Percentiles rank a stretch among this genome's conserved stretches.
phyloP scores from a whole-genome alignment of 2,329 filamentous ascomycete genomes.

The Epicoccum sorghinum region DNA sequence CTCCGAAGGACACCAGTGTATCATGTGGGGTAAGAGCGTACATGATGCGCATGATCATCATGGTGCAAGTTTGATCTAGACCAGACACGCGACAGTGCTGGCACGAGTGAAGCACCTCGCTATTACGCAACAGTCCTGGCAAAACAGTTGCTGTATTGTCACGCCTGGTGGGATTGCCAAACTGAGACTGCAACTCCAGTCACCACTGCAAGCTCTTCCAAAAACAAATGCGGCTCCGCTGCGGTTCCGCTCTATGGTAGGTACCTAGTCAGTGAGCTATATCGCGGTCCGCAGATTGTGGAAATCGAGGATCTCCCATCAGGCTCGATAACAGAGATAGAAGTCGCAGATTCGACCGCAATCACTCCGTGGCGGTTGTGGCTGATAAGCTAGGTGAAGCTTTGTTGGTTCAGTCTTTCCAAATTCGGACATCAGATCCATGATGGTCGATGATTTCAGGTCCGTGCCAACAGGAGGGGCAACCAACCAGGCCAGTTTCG shows the following conservation, averaged over 20 bases:
- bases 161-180: neutral
- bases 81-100: slow-evolving; percentile 1
- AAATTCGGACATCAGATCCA: slow-evolving; percentile 40
- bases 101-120: neutral
- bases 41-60: slow-evolving; percentile 7
- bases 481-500: slow-evolving; percentile 30
- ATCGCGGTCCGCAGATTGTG: neutral
- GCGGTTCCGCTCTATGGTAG: slow-evolving; percentile 6
- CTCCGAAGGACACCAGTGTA: neutral
- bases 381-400: slow-evolving; percentile 25
- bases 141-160: neutral
- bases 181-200: neutral
- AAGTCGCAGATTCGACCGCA: slow-evolving; percentile 15
- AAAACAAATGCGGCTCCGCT: neutral
- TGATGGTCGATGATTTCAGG: slow-evolving; percentile 21
- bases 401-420: slow-evolving; percentile 28
- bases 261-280: neutral
- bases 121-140: slow-evolving; percentile 6
- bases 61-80: neutral
- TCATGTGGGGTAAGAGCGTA: slow-evolving; percentile 7
- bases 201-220: neutral
- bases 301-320: slow-evolving; percentile 11
- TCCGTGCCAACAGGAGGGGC: slow-evolving; percentile 37
- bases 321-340: slow-evolving; percentile 25
- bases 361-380: slow-evolving; percentile 19